These are phyloP conservation scores for Aurifilum marmelostoma DNA, from an alignment of 2,329 filamentous ascomycete species.

Conservation along the genomic window DNA sequence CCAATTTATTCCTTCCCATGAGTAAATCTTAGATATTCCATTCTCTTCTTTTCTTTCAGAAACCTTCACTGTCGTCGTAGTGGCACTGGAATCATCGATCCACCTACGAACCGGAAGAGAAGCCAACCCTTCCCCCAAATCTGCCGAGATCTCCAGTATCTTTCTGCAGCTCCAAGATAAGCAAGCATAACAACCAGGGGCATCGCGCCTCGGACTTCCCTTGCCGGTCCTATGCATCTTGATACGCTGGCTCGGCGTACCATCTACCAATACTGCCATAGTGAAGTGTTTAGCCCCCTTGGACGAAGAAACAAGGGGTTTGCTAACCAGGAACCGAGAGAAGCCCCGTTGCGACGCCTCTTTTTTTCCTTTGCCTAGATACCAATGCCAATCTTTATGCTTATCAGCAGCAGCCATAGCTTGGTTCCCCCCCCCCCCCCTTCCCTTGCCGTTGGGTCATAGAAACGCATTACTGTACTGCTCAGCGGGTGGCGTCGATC, in stretches of 20 bases:
- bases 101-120: neutral
- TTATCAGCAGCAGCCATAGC: neutral
- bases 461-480: neutral
- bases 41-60: neutral
- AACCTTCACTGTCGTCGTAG: neutral
- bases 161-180: neutral
- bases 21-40: neutral
- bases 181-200: neutral
- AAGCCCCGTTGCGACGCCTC: neutral
- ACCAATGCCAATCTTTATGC: neutral
- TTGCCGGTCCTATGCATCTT: neutral
- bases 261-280: conserved; percentile 3
- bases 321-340: neutral
- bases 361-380: neutral
- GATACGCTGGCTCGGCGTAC: neutral
- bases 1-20: too few relatives aligned
- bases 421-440: neutral
- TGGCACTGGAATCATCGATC: neutral
- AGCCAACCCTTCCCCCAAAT: neutral
- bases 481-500: neutral
- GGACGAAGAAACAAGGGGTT: neutral
- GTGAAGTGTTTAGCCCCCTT: neutral
- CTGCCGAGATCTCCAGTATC: conserved; percentile 2
- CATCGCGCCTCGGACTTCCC: neutral
- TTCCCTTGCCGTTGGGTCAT: neutral